Evolutionary conservation across 495 filamentous ascomycete genomes (phyloP), one percentile per base, ranked within the genome.

Genomic region (Geoglossum glabrum): DNA sequence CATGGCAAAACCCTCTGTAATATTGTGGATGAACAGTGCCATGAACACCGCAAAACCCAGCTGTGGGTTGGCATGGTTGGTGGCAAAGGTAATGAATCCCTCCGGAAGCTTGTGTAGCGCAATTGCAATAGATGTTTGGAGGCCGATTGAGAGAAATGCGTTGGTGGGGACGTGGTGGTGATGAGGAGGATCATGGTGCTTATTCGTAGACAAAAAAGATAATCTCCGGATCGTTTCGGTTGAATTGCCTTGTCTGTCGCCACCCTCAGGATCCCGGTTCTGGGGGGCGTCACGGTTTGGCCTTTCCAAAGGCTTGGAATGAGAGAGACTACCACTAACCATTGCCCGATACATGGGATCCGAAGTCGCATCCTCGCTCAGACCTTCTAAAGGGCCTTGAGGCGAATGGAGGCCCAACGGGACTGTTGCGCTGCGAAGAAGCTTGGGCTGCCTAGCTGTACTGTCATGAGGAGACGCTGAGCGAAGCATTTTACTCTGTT

Each of bases 121-220:
- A 64, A 98, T 97, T 46, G 92, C 93, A 54, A 95, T 80, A 9
- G 85, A 86, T 0, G 90, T 96, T 68, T 97, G 92, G 5, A 96
- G 76, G 15, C 90, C 88, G 57, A 97, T 90, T 49, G 85, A 85
- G 50, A 97, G 74, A 66, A 95, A 97, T 25, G 86, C 86, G 69
- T 98, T 98, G 55, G 85, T 80, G 0, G 90, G 86, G n/a, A 97
- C 92, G 63, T 98, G 92, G 67, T 98, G 92, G 63, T 98, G 92
- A 65, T 94, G 88, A n/a, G 25, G 59, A n/a, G 27, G 49, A 15
- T 27, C 26, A 7, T 58, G 57, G 25, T 58, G 40, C 19, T 36
- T 55, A 9, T 28, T 31, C 46, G 31, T 17, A 25, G n/a, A 47
- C 27, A 21, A 56, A 33, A 56, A 38, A 19, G 54, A 56, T 13